Evolutionary conservation across 140 eudicot genomes (phyloP).

Genomic region (Ambrosia hybrid): DNA sequence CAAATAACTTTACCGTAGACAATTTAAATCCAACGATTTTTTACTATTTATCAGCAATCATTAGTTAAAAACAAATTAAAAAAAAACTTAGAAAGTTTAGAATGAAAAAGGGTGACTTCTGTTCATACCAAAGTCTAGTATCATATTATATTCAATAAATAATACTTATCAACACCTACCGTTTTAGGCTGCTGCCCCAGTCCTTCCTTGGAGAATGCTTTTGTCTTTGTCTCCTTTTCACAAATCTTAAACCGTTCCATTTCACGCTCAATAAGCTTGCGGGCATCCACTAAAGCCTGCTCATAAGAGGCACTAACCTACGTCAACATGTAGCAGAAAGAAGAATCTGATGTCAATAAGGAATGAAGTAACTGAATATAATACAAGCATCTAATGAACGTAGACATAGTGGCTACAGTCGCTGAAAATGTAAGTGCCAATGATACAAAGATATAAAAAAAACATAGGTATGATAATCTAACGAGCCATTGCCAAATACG

Average conservation of each 20-base stretch:
- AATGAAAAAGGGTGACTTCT: not conserved
- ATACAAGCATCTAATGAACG: slow-evolving; percentile 21
- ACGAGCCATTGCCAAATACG: no score
- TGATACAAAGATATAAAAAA: not conserved
- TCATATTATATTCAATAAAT: no score
- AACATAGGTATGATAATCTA: no score
- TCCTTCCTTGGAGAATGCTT: slow-evolving; percentile 99
- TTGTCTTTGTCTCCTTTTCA: slow-evolving; percentile 98
- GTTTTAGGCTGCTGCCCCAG: slow-evolving; percentile 99
- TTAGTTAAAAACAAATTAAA: not conserved
- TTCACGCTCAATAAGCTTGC: slow-evolving; percentile 92
- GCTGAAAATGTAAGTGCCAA: slow-evolving; percentile 15
- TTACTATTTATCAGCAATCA: not conserved
- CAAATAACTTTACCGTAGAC: slow-evolving; percentile 2
- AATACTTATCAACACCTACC: slow-evolving; percentile 34
- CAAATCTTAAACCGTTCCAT: slow-evolving; percentile 99
- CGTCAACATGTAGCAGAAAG: slow-evolving; percentile 69
- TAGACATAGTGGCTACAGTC: slow-evolving; percentile 10
- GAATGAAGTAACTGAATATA: slow-evolving; percentile 8
- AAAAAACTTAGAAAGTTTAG: not conserved
- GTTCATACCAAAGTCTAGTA: no score
- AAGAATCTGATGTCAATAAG: slow-evolving; percentile 47
- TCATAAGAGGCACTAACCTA: slow-evolving; percentile 99
- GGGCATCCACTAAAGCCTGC: slow-evolving; percentile 99
- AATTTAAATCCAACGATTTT: not conserved